Base-by-base conservation (phyloP, 352 stramenopile genomes). In the Phytopythium aichiense region DNA sequence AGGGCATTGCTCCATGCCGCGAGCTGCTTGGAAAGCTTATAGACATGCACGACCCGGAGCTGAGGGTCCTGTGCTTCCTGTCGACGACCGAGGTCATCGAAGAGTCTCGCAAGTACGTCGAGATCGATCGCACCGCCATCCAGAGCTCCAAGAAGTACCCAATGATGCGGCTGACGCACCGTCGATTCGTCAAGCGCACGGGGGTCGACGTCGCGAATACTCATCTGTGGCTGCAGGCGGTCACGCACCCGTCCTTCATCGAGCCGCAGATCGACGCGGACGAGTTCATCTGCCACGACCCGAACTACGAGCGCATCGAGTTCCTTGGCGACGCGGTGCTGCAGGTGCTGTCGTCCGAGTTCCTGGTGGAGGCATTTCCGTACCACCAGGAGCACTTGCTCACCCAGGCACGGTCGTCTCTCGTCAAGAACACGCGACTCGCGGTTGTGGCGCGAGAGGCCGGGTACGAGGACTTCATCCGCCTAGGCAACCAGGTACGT, bases 261-360 rank as follows among this genome's bases (percentile, higher is more conserved):
- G 79, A 73, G 20, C 78, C 79, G 2, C 79, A 89, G 60, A 91
- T 92, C 31, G 70, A 84, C 13, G 76, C 75, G 0, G 81, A 80
- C 48, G 84, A 89, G 51, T 93, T 89, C 48, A 61, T 94, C 11
- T 73, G 77, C 33, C 65, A 84, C 4, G 85, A 94, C 22, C 68
- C 83, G 40, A 92, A 69, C 53, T 94, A 94, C 62, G 84, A 94
- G 56, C 83, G 87, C 12, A 88, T 95, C 25, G 87, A 94, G 68
- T 95, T 94, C 63, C 71, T 96, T 15, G 87, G 87, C 9, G 87
- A 96, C 25, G 76, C 87, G 8, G 83, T 96, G 59, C 66, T 96
- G 15, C 82, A 96, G 60, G 54, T 94, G 20, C 67, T 96, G 20
- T 89, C 84, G 25, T 92, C 84, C 0, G 79, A 78, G 35, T 92